Evolutionary conservation across 345 rosid genomes (phyloP).

Genomic region (Kandelia obovata): DNA sequence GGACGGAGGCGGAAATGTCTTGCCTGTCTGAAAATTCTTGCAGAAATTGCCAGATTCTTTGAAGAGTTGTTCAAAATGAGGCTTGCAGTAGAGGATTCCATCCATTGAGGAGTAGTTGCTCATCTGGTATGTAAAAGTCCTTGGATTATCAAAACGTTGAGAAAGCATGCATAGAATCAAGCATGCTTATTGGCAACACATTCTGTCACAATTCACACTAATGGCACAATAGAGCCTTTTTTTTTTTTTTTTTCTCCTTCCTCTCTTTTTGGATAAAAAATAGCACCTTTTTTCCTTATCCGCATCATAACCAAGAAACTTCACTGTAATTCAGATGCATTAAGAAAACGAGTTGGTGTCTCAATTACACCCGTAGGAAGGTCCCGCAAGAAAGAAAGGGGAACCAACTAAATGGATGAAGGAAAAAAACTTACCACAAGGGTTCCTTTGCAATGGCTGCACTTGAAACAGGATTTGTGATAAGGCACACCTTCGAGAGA

Average conservation of each 20-base stretch:
- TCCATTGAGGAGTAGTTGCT: slow-evolving; percentile 99
- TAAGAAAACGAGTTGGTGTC: too few species aligned
- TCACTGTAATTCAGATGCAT: too few species aligned
- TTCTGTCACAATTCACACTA: too few species aligned
- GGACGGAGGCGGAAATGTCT: background rate
- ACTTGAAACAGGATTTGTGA: slow-evolving; percentile 83
- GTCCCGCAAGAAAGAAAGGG: background rate
- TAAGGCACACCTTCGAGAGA: slow-evolving; percentile 84
- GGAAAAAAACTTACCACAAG: slow-evolving; percentile 46
- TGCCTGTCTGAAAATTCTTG: slow-evolving; percentile 86
- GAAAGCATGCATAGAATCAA: too few species aligned
- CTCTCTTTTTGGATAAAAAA: too few species aligned
- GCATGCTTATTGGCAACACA: too few species aligned
- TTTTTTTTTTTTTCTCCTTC: too few species aligned
- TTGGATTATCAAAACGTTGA: background rate
- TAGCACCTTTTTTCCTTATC: too few species aligned
- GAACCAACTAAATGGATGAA: background rate
- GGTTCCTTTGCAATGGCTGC: slow-evolving; percentile 94
- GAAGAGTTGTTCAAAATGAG: slow-evolving; percentile 96
- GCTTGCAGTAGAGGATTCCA: slow-evolving; percentile 91
- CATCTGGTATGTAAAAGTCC: slow-evolving; percentile 46
- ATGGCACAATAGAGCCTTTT: too few species aligned
- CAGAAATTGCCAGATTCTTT: slow-evolving; percentile 98
- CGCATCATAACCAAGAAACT: too few species aligned
- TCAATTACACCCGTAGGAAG: too few species aligned